Evolutionary conservation across 2,329 filamentous ascomycete genomes (phyloP), one percentile per base, ranked within the genome.

Genomic region (Alternaria rosae): DNA sequence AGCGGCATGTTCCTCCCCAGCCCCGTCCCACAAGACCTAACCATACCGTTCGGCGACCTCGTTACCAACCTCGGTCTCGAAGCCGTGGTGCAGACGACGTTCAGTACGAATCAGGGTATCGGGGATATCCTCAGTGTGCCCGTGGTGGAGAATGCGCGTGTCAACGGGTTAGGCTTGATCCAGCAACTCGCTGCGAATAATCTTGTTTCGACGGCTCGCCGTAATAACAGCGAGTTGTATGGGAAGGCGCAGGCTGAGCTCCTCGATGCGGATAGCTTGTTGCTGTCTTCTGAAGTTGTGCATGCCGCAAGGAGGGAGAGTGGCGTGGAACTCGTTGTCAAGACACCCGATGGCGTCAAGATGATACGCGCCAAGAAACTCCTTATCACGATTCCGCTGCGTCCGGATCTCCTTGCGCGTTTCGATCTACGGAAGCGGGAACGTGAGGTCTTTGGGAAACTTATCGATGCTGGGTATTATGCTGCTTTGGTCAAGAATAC

Each of bases 21-120:
- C 10, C 79, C 81, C 8, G 76, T 85, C 0, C 83, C 83, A 0
- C 76, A 80, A 28, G 84, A 85, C 43, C 73, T 87, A 2, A 69
- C 83, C 20, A 70, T 85, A 5, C 79, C 83, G 3, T 86, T 83
- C 59, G 79, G 81, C 17, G 77, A 84, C 5, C 86, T 86, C 57
- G 75, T 83, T 12, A 69, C 76, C 32, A 85, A 86, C 70, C 81
- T 86, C 70, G 70, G 76, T n/a, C 70, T 87, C 6, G 70, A 78
- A 20, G 80, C 77, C 26, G 74, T 81, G 2, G 26, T 53, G 3
- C 50, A 54, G 10, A 28, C 13, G 3, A 8, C 50, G 4, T 62
- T 20, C 5, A 12, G 13, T 4, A 28, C 55, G 12, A 60, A 48
- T 3, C 23, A 54, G 0, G 68, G 50, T 1, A 17, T 62, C 15